Percentiles rank a stretch among this genome's conserved stretches.
These are phyloP conservation scores for Myxozyma neglecta DNA, from an alignment of 805 yeast species.

Conservation along the genomic window DNA sequence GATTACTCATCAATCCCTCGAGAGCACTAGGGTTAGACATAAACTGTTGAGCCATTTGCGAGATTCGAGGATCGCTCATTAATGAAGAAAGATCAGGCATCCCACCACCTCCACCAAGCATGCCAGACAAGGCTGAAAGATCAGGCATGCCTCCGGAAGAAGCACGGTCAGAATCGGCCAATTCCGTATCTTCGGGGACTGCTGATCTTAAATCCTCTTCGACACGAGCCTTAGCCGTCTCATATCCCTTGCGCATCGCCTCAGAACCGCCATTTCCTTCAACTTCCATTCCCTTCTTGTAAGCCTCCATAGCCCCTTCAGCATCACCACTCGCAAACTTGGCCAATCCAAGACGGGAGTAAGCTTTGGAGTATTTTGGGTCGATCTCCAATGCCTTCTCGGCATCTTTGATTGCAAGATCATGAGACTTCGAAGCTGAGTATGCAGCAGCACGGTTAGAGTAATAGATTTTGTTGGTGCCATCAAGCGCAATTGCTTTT, in stretches of 20 bases:
- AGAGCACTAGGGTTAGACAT: constrained; percentile 83
- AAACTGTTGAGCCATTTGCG: constrained; percentile 84
- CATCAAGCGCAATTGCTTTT: constrained; percentile 68
- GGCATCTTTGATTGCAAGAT: constrained; percentile 80
- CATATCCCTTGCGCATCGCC: constrained; percentile 89
- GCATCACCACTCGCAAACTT: constrained; percentile 92
- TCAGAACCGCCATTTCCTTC: constrained; percentile 85
- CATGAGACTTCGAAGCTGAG: constrained; percentile 73
- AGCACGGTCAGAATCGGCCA: constrained; percentile 12
- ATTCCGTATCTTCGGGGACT: constrained; percentile 29
- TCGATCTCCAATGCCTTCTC: constrained; percentile 74
- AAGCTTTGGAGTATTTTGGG: constrained; percentile 84
- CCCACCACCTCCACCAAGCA: constrained; percentile 75
- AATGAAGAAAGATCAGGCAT: constrained; percentile 66
- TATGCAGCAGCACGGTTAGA: constrained; percentile 98
- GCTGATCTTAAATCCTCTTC: constrained; percentile 56
- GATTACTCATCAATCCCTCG: constrained; percentile 73
- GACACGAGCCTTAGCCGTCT: constrained; percentile 85
- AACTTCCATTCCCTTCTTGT: constrained; percentile 77
- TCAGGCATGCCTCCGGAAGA: constrained; percentile 67
- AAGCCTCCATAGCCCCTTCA: constrained; percentile 85
- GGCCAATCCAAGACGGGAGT: constrained; percentile 92
- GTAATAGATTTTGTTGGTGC: constrained; percentile 75
- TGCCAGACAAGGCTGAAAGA: constrained; percentile 53
- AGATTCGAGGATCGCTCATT: constrained; percentile 87